These are phyloP conservation scores for Hanseniaspora meyeri DNA, from an alignment of 805 yeast genomes.

Conservation along the genomic window DNA sequence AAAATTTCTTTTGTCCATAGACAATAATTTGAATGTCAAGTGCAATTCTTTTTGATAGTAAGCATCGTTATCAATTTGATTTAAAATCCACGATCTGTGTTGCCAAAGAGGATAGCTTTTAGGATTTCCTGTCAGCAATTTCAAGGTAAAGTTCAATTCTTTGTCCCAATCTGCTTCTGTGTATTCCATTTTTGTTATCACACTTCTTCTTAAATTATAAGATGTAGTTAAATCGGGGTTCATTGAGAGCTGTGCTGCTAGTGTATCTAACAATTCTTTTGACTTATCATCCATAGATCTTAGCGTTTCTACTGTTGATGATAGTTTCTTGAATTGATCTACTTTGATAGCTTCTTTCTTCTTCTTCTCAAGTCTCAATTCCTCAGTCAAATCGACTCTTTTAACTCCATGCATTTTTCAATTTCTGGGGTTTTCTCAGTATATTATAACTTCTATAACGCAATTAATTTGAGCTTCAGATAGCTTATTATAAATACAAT, in stretches of 20 bases:
- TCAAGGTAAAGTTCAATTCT: conserved; percentile 53
- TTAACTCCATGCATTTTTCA: conserved; percentile 57
- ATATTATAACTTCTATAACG: not conserved
- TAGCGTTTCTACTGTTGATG: not conserved
- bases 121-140: conserved; percentile 52
- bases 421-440: not conserved
- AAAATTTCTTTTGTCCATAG: conserved; percentile 68
- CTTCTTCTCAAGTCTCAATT: conserved; percentile 40
- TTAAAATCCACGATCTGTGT: conserved; percentile 75
- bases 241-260: conserved; percentile 29
- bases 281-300: not conserved
- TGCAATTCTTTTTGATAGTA: conserved; percentile 62
- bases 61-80: conserved; percentile 30
- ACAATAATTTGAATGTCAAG: conserved; percentile 55
- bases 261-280: conserved; percentile 24
- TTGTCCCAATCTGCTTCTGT: conserved; percentile 25
- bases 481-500: no score
- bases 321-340: conserved; percentile 33
- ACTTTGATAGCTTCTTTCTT: conserved; percentile 53
- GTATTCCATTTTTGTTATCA: conserved; percentile 32
- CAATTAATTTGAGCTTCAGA: not conserved
- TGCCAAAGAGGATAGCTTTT: conserved; percentile 97
- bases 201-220: conserved; percentile 83
- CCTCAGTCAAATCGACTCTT: conserved; percentile 43
- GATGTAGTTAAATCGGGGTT: conserved; percentile 83